These are phyloP conservation scores for Trichomonascus vanleenenianus DNA, from an alignment of 805 yeast genomes.

Conservation along the genomic window DNA sequence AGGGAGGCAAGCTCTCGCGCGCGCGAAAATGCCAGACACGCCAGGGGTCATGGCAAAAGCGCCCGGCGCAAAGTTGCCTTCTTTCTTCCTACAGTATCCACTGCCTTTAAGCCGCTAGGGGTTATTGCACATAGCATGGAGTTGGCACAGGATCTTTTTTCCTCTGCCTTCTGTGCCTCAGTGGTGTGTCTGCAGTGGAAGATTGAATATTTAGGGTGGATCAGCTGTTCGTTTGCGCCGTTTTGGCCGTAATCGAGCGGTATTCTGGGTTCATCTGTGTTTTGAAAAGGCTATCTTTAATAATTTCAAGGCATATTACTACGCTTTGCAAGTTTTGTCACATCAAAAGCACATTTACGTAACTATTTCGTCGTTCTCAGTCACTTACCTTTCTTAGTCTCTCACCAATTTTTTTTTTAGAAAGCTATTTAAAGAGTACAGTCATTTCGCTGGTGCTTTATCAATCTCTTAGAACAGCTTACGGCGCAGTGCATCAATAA, in stretches of 20 bases:
- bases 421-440: not conserved
- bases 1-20: too few species aligned
- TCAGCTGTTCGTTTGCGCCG: not conserved
- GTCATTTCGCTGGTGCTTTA: not conserved
- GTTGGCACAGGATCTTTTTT: too few species aligned
- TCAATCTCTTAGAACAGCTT: not conserved
- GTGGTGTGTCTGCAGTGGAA: too few species aligned
- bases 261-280: not conserved
- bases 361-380: not conserved
- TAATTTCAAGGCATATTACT: not conserved
- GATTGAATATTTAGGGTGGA: too few species aligned
- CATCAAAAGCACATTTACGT: not conserved
- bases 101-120: too few species aligned
- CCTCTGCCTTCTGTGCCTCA: too few species aligned
- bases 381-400: not conserved
- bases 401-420: conserved; percentile 1
- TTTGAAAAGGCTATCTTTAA: not conserved
- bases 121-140: too few species aligned
- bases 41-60: too few species aligned
- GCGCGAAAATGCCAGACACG: too few species aligned
- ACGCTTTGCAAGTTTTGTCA: not conserved
- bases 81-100: too few species aligned
- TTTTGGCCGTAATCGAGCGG: not conserved
- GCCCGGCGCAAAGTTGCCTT: too few species aligned
- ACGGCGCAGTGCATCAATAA: not conserved